Percentiles rank a stretch among this genome's conserved stretches.
Conservation (phyloP, 257 asterid species). For the Galeopsis tetrahit region DNA sequence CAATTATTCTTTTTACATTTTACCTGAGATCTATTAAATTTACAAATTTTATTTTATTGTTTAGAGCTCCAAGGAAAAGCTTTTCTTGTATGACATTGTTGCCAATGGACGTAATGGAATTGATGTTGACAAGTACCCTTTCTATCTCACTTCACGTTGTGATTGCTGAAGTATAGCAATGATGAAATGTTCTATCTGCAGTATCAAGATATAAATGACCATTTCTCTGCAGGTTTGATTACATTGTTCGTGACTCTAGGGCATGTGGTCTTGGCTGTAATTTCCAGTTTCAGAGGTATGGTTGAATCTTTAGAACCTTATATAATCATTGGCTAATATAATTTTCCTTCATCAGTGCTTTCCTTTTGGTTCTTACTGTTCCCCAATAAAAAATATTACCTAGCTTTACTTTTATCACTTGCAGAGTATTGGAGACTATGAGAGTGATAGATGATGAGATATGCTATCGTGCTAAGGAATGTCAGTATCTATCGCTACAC, state of each 20-base stretch:
- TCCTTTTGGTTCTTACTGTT: conserved; percentile 18
- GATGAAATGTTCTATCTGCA: conserved; percentile 12
- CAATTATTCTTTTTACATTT: conserved; percentile 11
- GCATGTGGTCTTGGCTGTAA: conserved; percentile 94
- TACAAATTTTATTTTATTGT: conserved; percentile 26
- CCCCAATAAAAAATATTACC: background rate
- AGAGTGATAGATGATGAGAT: conserved; percentile 85
- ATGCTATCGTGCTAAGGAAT: conserved; percentile 93
- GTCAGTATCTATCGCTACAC: conserved; percentile 50
- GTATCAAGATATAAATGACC: conserved; percentile 18
- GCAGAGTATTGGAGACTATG: conserved; percentile 91
- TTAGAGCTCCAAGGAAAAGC: conserved; percentile 67
- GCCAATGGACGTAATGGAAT: conserved; percentile 96
- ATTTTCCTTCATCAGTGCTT: conserved; percentile 14
- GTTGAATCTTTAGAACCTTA: conserved; percentile 20
- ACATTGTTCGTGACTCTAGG: conserved; percentile 87
- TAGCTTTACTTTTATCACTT: conserved; percentile 31
- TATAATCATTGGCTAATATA: background rate
- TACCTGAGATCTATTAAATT: conserved; percentile 14
- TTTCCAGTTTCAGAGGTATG: conserved; percentile 80
- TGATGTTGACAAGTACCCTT: conserved; percentile 86
- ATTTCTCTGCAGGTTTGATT: conserved; percentile 73
- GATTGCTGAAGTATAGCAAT: conserved; percentile 16
- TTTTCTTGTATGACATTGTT: conserved; percentile 81
- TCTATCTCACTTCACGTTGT: conserved; percentile 31